phyloP scores from a whole-genome alignment of 148 eudicot species.

The Rhododendron ferrugineum region DNA sequence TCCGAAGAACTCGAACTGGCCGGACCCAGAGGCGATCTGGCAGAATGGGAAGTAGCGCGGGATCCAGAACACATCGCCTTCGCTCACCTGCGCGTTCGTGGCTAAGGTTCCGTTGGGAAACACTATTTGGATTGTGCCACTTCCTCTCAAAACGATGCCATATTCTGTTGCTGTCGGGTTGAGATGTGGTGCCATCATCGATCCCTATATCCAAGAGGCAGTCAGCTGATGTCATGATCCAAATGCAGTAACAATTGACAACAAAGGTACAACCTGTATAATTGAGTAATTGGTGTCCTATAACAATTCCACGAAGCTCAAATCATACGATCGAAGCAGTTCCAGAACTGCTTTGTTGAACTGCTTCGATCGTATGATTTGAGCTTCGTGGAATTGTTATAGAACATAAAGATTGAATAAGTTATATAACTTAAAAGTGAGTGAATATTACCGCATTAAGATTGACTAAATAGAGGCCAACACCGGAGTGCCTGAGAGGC shows the following conservation, averaged over 20 bases:
- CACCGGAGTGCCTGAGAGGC: constrained; percentile 47
- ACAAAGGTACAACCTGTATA: too few species aligned
- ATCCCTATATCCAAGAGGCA: constrained; percentile 37
- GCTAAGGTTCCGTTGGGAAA: constrained; percentile 78
- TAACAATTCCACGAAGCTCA: too few species aligned
- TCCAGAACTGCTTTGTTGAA: too few species aligned
- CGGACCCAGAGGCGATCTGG: constrained; percentile 70
- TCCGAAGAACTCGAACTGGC: constrained; percentile 79
- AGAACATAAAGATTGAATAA: too few species aligned
- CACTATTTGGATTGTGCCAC: constrained; percentile 71
- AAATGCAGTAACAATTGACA: too few species aligned
- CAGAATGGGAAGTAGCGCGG: constrained; percentile 91
- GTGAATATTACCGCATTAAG: constrained; percentile 59
- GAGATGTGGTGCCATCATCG: constrained; percentile 95
- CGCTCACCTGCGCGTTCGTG: constrained; percentile 50
- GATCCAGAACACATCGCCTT: constrained; percentile 78
- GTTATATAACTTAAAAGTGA: background rate
- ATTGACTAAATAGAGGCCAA: constrained; percentile 66
- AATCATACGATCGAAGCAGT: too few species aligned
- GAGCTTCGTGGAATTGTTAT: too few species aligned
- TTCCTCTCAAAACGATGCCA: constrained; percentile 58
- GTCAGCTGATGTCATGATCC: background rate
- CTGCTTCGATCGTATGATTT: too few species aligned
- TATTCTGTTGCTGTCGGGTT: constrained; percentile 77
- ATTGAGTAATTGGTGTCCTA: too few species aligned